A percentile compares a stretch with the other conserved stretches of the same genome.
These are phyloP conservation scores for Naematelia aurantialba DNA, from an alignment of 768 basidiomycete species.

Conservation along the genomic window DNA sequence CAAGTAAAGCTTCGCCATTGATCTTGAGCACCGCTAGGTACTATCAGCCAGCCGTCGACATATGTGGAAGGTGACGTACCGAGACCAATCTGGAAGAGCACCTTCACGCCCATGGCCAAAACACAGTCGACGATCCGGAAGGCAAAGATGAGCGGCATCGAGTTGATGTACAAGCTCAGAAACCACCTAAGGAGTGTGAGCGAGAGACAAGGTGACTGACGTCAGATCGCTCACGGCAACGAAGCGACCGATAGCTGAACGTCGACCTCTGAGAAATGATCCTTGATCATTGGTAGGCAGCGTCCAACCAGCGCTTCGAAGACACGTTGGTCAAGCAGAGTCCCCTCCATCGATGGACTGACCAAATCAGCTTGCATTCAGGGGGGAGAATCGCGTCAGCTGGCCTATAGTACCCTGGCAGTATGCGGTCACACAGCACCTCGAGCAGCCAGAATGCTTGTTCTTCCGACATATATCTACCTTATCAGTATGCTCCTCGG, in stretches of 20 bases:
- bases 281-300: constrained; percentile 87
- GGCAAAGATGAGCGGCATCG: constrained; percentile 79
- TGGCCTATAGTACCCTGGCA: constrained; percentile 96
- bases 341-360: constrained; percentile 97
- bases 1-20: constrained; percentile 84
- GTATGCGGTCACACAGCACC: constrained; percentile 85
- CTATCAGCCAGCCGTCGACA: not conserved
- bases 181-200: constrained; percentile 65
- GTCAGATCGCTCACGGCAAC: constrained; percentile 56
- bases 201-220: not conserved
- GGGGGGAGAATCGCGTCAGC: constrained; percentile 30
- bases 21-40: constrained; percentile 86
- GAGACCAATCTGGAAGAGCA: constrained; percentile 90
- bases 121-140: constrained; percentile 97
- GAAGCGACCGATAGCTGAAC: constrained; percentile 96
- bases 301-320: constrained; percentile 89
- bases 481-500: not conserved
- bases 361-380: not conserved
- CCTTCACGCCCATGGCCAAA: constrained; percentile 98
- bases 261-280: constrained; percentile 84
- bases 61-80: constrained; percentile 19
- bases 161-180: constrained; percentile 74
- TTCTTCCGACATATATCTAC: constrained; percentile 98
- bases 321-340: constrained; percentile 94
- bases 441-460: constrained; percentile 97